Percentiles rank a stretch among this genome's conserved stretches.
Conservation (phyloP, 768 basidiomycete genomes). For the Suillus bovinus region DNA sequence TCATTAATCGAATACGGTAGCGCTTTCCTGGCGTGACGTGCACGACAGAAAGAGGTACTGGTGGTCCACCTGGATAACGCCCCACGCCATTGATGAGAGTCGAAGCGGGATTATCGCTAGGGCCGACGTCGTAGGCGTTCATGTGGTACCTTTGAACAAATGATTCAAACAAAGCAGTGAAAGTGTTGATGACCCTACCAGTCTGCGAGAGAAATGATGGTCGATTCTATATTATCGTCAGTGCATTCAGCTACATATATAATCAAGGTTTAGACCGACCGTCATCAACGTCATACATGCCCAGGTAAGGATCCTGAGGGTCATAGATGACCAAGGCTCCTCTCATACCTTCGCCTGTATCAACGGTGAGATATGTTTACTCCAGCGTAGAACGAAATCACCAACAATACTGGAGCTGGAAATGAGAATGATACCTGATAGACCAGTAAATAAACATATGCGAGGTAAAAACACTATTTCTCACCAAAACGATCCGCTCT, state of each 20-base stretch:
- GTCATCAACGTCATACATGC: constrained; percentile 38
- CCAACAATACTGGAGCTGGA: constrained; percentile 44
- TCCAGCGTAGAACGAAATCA: background rate
- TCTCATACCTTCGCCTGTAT: constrained; percentile 13
- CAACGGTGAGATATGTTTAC: background rate
- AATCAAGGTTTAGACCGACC: constrained; percentile 9
- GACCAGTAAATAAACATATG: background rate
- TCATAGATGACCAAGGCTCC: constrained; percentile 43
- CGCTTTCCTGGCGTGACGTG: constrained; percentile 34
- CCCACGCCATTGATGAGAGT: constrained; percentile 43
- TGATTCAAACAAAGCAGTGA: background rate
- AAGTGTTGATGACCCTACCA: constrained; percentile 17
- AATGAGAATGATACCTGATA: constrained; percentile 34
- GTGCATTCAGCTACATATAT: background rate
- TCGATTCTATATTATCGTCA: constrained; percentile 22
- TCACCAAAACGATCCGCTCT: constrained; percentile 44
- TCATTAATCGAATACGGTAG: constrained; percentile 40
- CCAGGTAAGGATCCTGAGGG: constrained; percentile 24
- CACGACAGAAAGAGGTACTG: constrained; percentile 31
- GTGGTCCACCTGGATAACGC: constrained; percentile 25
- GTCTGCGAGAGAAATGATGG: constrained; percentile 30
- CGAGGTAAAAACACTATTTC: background rate
- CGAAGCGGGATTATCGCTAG: constrained; percentile 24
- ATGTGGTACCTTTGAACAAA: constrained; percentile 14
- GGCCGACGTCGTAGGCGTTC: constrained; percentile 5